Conservation (phyloP, 1,139 yeast species). For the Lodderomyces orthopsilosis region DNA sequence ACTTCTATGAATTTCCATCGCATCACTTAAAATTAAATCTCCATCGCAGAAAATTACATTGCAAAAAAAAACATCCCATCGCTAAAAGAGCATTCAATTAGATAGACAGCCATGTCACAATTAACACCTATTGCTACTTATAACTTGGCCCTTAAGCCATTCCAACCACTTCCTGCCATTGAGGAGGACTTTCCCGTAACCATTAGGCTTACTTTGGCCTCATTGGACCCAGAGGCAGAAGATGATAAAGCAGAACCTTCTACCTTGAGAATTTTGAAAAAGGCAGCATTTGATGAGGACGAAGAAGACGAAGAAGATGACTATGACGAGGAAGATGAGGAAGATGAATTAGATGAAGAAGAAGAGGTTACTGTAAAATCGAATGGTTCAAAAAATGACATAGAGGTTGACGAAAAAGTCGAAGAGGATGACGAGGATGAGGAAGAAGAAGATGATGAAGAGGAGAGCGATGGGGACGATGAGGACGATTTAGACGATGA, state of each 20-base stretch:
- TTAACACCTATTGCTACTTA: constrained; percentile 83
- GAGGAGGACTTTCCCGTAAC: constrained; percentile 85
- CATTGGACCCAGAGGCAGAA: constrained; percentile 82
- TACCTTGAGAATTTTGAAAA: constrained; percentile 83
- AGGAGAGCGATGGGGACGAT: constrained; percentile 60
- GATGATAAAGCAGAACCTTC: constrained; percentile 85
- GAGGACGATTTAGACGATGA: constrained; percentile 52
- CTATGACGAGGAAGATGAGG: constrained; percentile 51
- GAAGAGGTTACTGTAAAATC: constrained; percentile 21
- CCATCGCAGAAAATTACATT: not conserved
- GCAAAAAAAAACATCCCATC: constrained; percentile 1
- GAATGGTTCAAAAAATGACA: constrained; percentile 32
- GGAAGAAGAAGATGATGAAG: constrained; percentile 48
- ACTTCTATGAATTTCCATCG: constrained; percentile 8
- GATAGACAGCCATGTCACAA: constrained; percentile 48
- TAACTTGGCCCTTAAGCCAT: constrained; percentile 82
- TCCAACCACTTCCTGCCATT: constrained; percentile 81
- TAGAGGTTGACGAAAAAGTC: constrained; percentile 37
- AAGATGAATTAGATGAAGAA: constrained; percentile 39
- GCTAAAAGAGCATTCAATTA: not conserved
- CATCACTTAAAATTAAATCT: constrained; percentile 6
- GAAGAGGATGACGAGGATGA: constrained; percentile 32
- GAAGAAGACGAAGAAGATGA: constrained; percentile 50
- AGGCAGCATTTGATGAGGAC: constrained; percentile 51
- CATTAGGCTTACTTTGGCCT: constrained; percentile 90